Base-by-base conservation (phyloP, 305 asterid genomes). In the Solanum aculeatissimum region DNA sequence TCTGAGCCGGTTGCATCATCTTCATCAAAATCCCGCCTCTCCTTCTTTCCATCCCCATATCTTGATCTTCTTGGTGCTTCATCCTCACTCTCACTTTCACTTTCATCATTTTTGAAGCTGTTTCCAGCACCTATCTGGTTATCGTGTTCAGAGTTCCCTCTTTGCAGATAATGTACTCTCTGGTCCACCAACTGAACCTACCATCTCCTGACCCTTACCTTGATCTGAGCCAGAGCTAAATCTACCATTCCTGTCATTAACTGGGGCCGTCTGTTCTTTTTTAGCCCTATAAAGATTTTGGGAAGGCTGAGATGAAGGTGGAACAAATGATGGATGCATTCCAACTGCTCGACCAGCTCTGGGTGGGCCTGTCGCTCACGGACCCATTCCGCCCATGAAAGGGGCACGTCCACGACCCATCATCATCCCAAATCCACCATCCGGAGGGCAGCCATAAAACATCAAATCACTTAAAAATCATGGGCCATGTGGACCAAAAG, bases 31-130 rank as follows among this genome's bases (percentile, higher is more conserved):
- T 93, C 88, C 32, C 90, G 94, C 88, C 93, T 91, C 93, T 91
- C 93, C 91, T 92, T 94, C 90, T 89, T 93, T 70, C 98, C 97
- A 83, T 95, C 98, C 51, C 98, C 98, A 18, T 95, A 92, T 86
- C 98, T 93, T 40, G 98, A 95, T 85, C 98, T 90, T 89, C 98
- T 94, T 8, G 98, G 98, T 18, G 98, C 98, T 90, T 93, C 98
- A 43, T 95, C 98, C 86, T 95, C 98, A 35, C 98, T 95, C 53
- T 91, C 97, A 68, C 98, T 95, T 80, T 92, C 97, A 72, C 98
- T 95, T 80, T 93, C 96, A 4, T 92, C 96, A 35, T 92, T 95
- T 88, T 89, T 87, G 53, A 81, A 80, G 87, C 88, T 88, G 86
- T 90, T 93, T 86, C 93, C 96, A 66, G 83, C 90, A n/a, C 90